Percentiles rank a stretch among this genome's conserved stretches.
Evolutionary conservation across 2,329 filamentous ascomycete genomes (phyloP).

Genomic region (Aspergillus tanneri): DNA sequence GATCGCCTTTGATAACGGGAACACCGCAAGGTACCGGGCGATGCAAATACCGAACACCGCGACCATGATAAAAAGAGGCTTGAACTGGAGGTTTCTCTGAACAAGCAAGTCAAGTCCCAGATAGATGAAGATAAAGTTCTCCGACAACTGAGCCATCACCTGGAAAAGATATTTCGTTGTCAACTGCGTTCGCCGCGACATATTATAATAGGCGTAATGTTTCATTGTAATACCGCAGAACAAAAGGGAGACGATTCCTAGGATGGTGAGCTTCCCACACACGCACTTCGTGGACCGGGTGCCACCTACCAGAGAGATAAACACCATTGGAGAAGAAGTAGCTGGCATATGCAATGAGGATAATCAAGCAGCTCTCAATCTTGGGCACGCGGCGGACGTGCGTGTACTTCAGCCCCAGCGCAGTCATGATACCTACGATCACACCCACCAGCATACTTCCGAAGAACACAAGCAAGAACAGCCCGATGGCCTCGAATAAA

Average conservation of each 20-base stretch:
- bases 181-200: conserved; percentile 94
- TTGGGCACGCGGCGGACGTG: conserved; percentile 89
- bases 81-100: conserved; percentile 81
- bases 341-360: conserved; percentile 91
- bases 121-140: conserved; percentile 99
- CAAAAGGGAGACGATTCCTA: conserved; percentile 89
- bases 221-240: conserved; percentile 99
- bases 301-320: conserved; percentile 80
- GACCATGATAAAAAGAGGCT: conserved; percentile 91
- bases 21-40: conserved; percentile 90
- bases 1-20: conserved; percentile 83
- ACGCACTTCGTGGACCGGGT: too few relatives aligned
- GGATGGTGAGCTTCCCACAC: conserved; percentile 13
- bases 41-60: conserved; percentile 88
- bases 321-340: conserved; percentile 98
- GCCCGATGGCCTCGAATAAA: conserved; percentile 85
- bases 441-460: conserved; percentile 88
- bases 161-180: conserved; percentile 98
- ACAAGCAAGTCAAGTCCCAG: conserved; percentile 93
- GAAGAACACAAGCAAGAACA: conserved; percentile 96
- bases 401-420: conserved; percentile 88
- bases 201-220: conserved; percentile 99
- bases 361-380: conserved; percentile 92
- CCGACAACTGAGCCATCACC: conserved; percentile 87
- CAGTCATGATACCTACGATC: conserved; percentile 80